Base-by-base conservation (phyloP, 2,329 filamentous ascomycete species). In the Celoporthe dispersa region DNA sequence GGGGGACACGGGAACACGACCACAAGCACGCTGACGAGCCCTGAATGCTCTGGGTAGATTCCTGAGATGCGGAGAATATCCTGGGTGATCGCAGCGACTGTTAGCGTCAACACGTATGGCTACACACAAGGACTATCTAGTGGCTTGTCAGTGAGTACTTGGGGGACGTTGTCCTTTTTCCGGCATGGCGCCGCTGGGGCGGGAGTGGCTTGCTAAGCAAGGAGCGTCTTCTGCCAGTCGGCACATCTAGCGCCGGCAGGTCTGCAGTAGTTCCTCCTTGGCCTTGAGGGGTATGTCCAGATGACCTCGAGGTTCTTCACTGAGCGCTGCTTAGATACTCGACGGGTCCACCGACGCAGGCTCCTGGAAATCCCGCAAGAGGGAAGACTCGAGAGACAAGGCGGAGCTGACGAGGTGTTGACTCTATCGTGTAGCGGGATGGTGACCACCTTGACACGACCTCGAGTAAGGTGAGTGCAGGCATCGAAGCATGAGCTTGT, bases 171-270 rank as follows among this genome's bases (percentile, higher is more conserved):
- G 16, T 33, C n/a, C 25, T 8, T 25, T 28, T 39, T 22, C 51
- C n/a, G 31, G 22, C 41, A 14, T 22, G 62, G 22, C 39, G 22
- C 28, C 64, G 33, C 33, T 44, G 8, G 19, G 48, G 44, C 64
- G 48, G 64, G 64, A 66, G 64, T 66, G 64, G 64, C 64, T 66
- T 64, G 41, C 39, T 22, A 12, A 28, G 62, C 11, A 16, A n/a
- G 22, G 44, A 48, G 22, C n/a, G 8, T 37, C 28, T 8, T 31
- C 37, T 37, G 28, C 31, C 35, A 19, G 31, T 57, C 53, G 64
- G 64, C 51, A 41, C n/a, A 25, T 57, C 51, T 66, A 66, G 64
- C 51, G 64, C 48, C 64, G 64, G 64, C 33, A 66, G 22, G 35
- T 59, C 48, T 66, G 64, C 64, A 57, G 48, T 55, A 66, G 35